phyloP scores from a whole-genome alignment of 495 filamentous ascomycete species.

The Aspergillus ellipticus region DNA sequence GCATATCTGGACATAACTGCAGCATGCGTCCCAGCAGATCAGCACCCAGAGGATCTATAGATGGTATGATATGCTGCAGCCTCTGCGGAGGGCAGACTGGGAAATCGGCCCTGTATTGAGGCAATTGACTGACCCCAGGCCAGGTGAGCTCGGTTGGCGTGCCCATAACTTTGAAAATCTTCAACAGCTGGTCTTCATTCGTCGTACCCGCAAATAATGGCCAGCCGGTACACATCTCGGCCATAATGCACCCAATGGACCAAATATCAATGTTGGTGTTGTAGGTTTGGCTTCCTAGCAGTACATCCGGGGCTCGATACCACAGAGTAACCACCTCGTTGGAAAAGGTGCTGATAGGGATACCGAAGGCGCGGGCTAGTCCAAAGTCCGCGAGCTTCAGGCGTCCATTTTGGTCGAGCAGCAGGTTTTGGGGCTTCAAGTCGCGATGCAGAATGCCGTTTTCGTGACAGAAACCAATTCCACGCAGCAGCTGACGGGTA shows the following conservation, averaged over 20 bases:
- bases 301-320: conserved; percentile 93
- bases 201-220: conserved; percentile 93
- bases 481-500: conserved; percentile 90
- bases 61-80: conserved; percentile 75
- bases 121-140: conserved; percentile 84
- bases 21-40: conserved; percentile 86
- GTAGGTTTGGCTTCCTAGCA: conserved; percentile 86
- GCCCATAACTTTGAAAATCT: conserved; percentile 97
- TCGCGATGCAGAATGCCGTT: conserved; percentile 95
- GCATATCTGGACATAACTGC: conserved; percentile 86
- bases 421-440: conserved; percentile 89
- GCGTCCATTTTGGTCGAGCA: conserved; percentile 87
- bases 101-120: conserved; percentile 91
- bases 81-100: conserved; percentile 92
- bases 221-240: conserved; percentile 92
- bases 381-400: conserved; percentile 96
- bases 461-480: conserved; percentile 93
- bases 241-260: conserved; percentile 99
- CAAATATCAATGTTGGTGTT: conserved; percentile 98
- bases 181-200: conserved; percentile 91
- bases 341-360: conserved; percentile 95
- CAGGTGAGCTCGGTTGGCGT: conserved; percentile 88
- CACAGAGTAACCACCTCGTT: conserved; percentile 96
- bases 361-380: conserved; percentile 87
- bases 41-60: conserved; percentile 81